Conservation (phyloP, 805 yeast species). For the Saccharomycopsis fodiens region DNA sequence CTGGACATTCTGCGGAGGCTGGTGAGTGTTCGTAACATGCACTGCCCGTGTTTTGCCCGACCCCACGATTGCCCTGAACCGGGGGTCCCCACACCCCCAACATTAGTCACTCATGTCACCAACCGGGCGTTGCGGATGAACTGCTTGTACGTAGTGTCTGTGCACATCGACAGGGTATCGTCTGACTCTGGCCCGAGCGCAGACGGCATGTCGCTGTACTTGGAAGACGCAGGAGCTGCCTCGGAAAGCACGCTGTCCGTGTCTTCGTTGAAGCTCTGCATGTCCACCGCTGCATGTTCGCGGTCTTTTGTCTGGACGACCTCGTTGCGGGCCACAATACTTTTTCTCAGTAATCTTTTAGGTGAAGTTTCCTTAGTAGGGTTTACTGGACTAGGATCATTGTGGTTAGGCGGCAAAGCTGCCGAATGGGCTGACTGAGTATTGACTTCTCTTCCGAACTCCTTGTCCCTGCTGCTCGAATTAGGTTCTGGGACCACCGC, state of each 20-base stretch:
- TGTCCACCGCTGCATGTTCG: neutral
- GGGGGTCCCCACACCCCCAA: neutral
- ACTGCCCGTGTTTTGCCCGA: no score
- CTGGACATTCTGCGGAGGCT: neutral
- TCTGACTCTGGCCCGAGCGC: neutral
- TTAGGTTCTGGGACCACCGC: no score
- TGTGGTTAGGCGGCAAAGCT: no score
- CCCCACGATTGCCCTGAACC: neutral
- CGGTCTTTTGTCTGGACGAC: neutral
- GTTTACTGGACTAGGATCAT: no score
- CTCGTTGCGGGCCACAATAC: neutral
- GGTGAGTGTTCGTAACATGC: neutral
- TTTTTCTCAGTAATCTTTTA: neutral
- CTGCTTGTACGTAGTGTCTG: neutral
- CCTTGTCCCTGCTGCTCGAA: no score
- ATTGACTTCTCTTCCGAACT: no score
- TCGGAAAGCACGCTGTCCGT: neutral
- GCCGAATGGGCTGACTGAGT: no score
- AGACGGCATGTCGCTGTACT: neutral
- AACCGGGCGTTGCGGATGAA: neutral
- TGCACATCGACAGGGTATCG: neutral
- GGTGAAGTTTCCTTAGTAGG: no score
- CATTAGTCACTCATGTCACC: neutral
- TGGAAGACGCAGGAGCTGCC: neutral
- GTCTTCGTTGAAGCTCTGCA: neutral